Percentiles rank a stretch among this genome's conserved stretches.
Conservation (phyloP, 176 grass and related monocot species). For the Olyra latifolia region DNA sequence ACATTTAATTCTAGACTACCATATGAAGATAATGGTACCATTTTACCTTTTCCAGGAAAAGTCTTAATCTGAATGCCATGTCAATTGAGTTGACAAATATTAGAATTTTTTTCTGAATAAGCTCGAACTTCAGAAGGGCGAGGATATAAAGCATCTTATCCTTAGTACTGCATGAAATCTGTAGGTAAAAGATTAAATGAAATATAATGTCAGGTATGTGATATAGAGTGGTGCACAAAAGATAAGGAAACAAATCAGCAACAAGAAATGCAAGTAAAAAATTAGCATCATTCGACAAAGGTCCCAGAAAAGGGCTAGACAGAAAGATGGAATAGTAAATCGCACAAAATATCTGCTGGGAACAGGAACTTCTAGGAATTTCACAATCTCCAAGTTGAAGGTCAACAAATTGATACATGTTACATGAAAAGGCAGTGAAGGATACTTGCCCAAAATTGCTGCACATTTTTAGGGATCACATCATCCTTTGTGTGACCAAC, state of each 20-base stretch:
- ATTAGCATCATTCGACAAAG: slow-evolving; percentile 18
- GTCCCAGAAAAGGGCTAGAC: not conserved
- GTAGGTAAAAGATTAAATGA: slow-evolving; percentile 27
- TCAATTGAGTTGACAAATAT: slow-evolving; percentile 99
- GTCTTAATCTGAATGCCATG: slow-evolving; percentile 79
- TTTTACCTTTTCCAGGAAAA: slow-evolving; percentile 90
- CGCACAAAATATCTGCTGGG: not conserved
- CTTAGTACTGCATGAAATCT: slow-evolving; percentile 77
- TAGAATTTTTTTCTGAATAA: slow-evolving; percentile 92
- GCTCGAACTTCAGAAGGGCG: slow-evolving; percentile 78
- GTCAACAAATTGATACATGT: not conserved
- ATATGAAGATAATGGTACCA: not conserved
- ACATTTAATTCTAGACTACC: slow-evolving; percentile 4
- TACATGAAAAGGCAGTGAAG: not conserved
- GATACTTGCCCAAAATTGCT: slow-evolving; percentile 77
- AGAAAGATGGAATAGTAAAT: slow-evolving; percentile 7
- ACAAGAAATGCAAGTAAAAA: slow-evolving; percentile 1
- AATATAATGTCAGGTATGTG: not conserved
- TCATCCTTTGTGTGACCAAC: slow-evolving; percentile 67
- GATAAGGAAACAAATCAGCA: not conserved
- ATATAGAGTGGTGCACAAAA: slow-evolving; percentile 7
- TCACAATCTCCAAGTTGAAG: not conserved
- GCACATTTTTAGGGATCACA: slow-evolving; percentile 75
- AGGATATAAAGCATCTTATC: slow-evolving; percentile 89
- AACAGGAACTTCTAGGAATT: not conserved